A percentile compares a stretch with the other conserved stretches of the same genome.
Conservation (phyloP, 75 land plant genomes). For the Pinus tabuliformis region DNA sequence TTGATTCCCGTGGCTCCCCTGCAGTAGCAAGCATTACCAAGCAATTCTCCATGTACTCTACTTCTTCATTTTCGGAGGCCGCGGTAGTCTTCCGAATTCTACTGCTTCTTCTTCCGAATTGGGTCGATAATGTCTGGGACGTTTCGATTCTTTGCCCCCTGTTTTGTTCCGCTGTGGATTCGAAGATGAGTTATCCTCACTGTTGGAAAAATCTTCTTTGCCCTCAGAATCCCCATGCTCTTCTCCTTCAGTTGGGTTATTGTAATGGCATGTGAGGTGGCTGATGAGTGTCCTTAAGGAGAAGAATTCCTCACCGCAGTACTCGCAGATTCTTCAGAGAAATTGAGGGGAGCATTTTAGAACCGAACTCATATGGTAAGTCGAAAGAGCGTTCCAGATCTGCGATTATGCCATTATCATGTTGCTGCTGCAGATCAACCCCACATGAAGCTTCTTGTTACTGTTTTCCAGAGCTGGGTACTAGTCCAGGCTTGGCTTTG, state of each 20-base stretch:
- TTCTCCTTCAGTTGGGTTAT: slow-evolving; percentile 24
- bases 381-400: slow-evolving; percentile 3
- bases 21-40: slow-evolving; percentile 29
- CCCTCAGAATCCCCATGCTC: slow-evolving; percentile 28
- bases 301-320: slow-evolving; percentile 63
- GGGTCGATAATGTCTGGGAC: neutral
- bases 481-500: neutral
- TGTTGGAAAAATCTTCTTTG: slow-evolving; percentile 5
- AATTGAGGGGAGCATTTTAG: neutral
- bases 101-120: no score
- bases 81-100: no score
- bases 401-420: neutral
- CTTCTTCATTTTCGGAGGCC: neutral
- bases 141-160: slow-evolving; percentile 1
- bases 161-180: neutral
- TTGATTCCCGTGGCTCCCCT: slow-evolving; percentile 1
- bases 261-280: slow-evolving; percentile 68
- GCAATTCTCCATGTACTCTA: slow-evolving; percentile 23
- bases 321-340: slow-evolving; percentile 36
- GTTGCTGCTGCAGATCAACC: neutral
- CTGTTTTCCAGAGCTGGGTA: neutral
- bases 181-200: slow-evolving; percentile 14
- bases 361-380: neutral
- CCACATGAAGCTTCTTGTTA: neutral
- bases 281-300: slow-evolving; percentile 84